Evolutionary conservation across 257 asterid species (phyloP).

Genomic region (Nicotiana knightiana): DNA sequence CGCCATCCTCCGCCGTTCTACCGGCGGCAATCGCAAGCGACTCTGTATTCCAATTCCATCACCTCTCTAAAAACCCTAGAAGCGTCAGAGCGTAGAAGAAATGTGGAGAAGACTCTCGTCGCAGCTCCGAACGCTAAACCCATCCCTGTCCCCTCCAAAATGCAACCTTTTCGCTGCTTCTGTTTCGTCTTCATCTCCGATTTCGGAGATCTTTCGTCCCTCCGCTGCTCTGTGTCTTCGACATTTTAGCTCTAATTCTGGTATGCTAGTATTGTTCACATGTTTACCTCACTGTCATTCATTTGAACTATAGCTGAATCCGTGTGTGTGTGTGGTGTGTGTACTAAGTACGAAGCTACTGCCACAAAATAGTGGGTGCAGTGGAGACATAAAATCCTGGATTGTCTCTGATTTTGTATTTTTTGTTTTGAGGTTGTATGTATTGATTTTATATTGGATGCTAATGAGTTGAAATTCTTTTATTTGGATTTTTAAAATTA

Average conservation of each 20-base stretch:
- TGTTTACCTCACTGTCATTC: not conserved
- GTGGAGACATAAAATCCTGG: too few relatives aligned
- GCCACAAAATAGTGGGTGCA: too few relatives aligned
- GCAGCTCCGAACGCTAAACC: not conserved
- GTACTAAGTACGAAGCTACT: too few relatives aligned
- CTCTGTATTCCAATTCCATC: not conserved
- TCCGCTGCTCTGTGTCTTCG: not conserved
- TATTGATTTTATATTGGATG: too few relatives aligned
- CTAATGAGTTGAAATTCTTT: too few relatives aligned
- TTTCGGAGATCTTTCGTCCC: not conserved
- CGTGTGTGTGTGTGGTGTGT: not conserved
- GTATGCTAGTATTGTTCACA: not conserved
- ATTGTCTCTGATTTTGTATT: too few relatives aligned
- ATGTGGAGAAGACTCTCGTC: slow-evolving; percentile 13
- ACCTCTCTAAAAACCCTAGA: not conserved
- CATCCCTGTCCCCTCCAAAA: not conserved
- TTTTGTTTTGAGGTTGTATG: too few relatives aligned
- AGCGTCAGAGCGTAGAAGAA: not conserved
- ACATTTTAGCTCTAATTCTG: not conserved
- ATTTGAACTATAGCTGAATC: not conserved
- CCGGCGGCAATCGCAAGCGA: not conserved
- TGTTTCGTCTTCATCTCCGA: not conserved
- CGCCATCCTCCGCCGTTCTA: not conserved
- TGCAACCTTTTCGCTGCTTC: slow-evolving; percentile 1
- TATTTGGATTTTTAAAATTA: too few relatives aligned